phyloP scores from a whole-genome alignment of 1,139 yeast genomes.

The Arxiozyma bovina region DNA sequence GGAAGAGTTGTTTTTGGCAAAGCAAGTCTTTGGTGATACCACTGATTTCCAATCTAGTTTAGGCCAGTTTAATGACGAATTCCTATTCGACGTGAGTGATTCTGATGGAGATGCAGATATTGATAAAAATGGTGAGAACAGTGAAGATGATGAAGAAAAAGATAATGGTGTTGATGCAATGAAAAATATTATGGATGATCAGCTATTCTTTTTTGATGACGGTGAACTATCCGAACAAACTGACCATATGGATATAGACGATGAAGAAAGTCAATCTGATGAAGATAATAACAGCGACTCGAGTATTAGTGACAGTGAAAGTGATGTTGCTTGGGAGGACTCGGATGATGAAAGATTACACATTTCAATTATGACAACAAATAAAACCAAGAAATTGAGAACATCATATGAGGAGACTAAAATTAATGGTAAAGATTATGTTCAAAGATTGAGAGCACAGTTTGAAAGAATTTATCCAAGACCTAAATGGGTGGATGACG shows the following conservation, averaged over 20 bases:
- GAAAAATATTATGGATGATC: constrained; percentile 43
- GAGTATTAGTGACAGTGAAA: constrained; percentile 32
- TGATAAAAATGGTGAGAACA: constrained; percentile 30
- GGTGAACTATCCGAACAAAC: constrained; percentile 36
- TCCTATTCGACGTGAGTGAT: constrained; percentile 39
- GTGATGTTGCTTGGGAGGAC: constrained; percentile 72
- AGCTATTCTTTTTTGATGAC: constrained; percentile 57
- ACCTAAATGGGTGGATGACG: constrained; percentile 69
- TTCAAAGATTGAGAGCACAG: constrained; percentile 67
- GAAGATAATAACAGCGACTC: constrained; percentile 25
- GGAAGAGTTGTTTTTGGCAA: constrained; percentile 72
- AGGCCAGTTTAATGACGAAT: constrained; percentile 46
- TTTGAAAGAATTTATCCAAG: constrained; percentile 81
- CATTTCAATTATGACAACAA: constrained; percentile 52
- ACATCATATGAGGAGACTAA: constrained; percentile 48
- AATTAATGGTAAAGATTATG: constrained; percentile 59
- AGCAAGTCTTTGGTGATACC: constrained; percentile 80
- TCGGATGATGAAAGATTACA: constrained; percentile 77
- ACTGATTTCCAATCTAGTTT: constrained; percentile 68
- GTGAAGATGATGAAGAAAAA: constrained; percentile 31
- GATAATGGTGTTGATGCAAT: constrained; percentile 30
- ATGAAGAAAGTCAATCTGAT: constrained; percentile 30
- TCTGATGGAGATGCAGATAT: constrained; percentile 27
- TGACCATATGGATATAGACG: constrained; percentile 8
- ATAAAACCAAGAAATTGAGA: constrained; percentile 65